Base-by-base conservation (phyloP, 2,329 filamentous ascomycete species). In the Botryosphaeria dothidea region DNA sequence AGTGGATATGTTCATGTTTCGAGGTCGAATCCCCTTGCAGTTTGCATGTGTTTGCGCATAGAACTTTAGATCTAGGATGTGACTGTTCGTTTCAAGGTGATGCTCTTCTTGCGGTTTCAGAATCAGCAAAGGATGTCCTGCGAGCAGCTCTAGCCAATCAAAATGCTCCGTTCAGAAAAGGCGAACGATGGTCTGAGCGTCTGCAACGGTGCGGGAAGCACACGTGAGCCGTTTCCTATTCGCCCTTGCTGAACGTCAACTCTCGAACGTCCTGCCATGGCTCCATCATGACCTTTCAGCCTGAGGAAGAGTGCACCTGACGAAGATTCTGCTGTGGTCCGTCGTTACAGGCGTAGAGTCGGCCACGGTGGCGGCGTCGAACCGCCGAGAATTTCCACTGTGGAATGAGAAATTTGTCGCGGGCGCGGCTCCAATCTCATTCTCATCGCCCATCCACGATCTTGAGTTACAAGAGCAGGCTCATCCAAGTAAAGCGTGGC, bases 191-290 rank as follows among this genome's bases (percentile, higher is more conserved):
- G 52, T 13, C 34, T 25, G 23, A 57, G 52, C 54, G 54, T 27
- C 36, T 52, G 15, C 23, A 57, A 43, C 54, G 51, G 51, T 19
- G 34, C 51, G 23, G 15, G 46, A 7, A 21, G 45, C 38, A 4
- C 45, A 48, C 45, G 45, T 23, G 19, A 48, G 23, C 25, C 15
- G 27, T 6, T 52, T 13, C 27, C 49, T 21, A 31, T 17, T 52
- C 36, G 19, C 54, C 56, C 56, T 60, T 60, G 56, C 56, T 36
- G 56, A 57, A 60, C 56, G n/a, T 60, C 56, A 60, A 45, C 38
- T 17, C 56, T 60, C 19, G 38, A 60, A 11, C 41, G n/a, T 23
- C 56, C 29, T 34, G 56, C 41, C 15, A 23, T 15, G 41, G 45
- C 43, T 34, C 19, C 38, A 46, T 34, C n/a, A 4, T 21, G 13